phyloP scores from a whole-genome alignment of 805 yeast species.

The Candida awuae region DNA sequence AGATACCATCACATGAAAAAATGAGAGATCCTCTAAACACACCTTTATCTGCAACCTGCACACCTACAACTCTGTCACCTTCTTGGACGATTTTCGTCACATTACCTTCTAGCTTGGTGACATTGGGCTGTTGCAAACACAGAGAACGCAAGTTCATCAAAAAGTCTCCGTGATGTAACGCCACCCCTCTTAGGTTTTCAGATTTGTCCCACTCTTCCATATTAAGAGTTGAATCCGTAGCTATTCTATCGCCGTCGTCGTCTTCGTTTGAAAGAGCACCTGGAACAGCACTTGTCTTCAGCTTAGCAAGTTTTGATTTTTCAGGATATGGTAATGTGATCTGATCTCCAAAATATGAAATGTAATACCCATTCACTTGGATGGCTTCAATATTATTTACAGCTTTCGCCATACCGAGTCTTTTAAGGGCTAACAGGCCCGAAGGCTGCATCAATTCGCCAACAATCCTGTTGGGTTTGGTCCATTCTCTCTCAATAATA shows the following conservation, averaged over 20 bases:
- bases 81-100: slow-evolving; percentile 61
- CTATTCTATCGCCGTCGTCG: slow-evolving; percentile 49
- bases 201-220: slow-evolving; percentile 49
- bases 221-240: slow-evolving; percentile 41
- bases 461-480: slow-evolving; percentile 89
- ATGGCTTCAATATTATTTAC: slow-evolving; percentile 71
- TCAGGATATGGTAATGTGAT: slow-evolving; percentile 66
- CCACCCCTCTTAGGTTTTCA: slow-evolving; percentile 61
- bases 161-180: slow-evolving; percentile 91
- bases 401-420: slow-evolving; percentile 75
- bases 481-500: slow-evolving; percentile 81
- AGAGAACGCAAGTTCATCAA: slow-evolving; percentile 64
- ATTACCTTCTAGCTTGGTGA: slow-evolving; percentile 74
- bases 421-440: slow-evolving; percentile 77
- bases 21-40: slow-evolving; percentile 56
- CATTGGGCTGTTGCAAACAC: slow-evolving; percentile 63
- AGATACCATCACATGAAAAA: slow-evolving; percentile 86
- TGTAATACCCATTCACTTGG: slow-evolving; percentile 71
- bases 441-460: slow-evolving; percentile 97
- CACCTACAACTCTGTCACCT: slow-evolving; percentile 58
- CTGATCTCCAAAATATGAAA: slow-evolving; percentile 52
- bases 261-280: slow-evolving; percentile 40
- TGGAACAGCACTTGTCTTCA: slow-evolving; percentile 40
- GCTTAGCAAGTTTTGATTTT: slow-evolving; percentile 41
- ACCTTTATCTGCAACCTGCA: slow-evolving; percentile 44